Evolutionary conservation across 2,329 filamentous ascomycete genomes (phyloP), one percentile per base, ranked within the genome.

Genomic region (Clonostachys rosea): DNA sequence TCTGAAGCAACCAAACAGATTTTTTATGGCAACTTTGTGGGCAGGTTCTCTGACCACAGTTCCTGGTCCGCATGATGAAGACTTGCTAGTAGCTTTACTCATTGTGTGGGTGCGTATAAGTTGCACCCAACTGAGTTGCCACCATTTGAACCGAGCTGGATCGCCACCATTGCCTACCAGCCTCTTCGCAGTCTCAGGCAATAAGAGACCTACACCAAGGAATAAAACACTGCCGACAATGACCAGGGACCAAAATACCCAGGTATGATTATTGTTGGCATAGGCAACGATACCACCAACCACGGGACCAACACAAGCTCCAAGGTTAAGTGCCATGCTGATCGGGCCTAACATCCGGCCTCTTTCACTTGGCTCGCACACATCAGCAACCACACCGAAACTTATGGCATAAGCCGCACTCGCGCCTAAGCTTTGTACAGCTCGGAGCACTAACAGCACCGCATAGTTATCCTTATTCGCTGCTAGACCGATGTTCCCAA

Each of bases 271-370:
- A 6, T 41, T 18, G 9, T 35, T 47, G 10, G 30, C 14, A 18
- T 34, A 47, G 10, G 45, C 45, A 24, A 47, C 34, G 9, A 43
- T 13, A 33, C 45, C 45, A 24, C 45, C 45, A n/a, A 43, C n/a
- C 8, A 47, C 40, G 5, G 45, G 45, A 7, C 40, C 45, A 16
- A 47, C 18, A 8, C 24, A 35, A 9, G 45, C 33, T 17, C 45
- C 45, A 2, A 43, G 34, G 34, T 47, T 47, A 7, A 39, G 17
- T 13, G 45, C 45, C 24, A 35, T 47, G 34, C n/a, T 47, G 17
- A 43, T 43, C 8, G 33, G 45, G 5, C 45, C 45, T 5, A 47
- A 17, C 45, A 47, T 47, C 5, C 30, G 13, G 18, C 45, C 45
- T 20, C 40, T 17, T 24, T 47, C 40, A 20, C 16, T 39, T 17